phyloP scores from a whole-genome alignment of 2,329 filamentous ascomycete genomes.

The Colletotrichum gigasporum region DNA sequence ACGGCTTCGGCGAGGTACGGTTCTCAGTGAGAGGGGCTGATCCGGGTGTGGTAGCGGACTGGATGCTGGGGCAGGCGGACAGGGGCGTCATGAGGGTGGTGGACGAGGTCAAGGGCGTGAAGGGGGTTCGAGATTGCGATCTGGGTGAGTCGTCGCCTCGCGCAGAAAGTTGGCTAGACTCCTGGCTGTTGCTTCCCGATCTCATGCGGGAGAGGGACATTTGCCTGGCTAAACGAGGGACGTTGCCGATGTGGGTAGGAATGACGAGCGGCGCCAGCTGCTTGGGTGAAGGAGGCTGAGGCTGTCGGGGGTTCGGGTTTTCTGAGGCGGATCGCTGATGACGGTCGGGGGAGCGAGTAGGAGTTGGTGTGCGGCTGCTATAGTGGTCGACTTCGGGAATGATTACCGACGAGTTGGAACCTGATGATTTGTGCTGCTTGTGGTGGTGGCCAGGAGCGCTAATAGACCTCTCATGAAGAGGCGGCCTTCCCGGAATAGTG shows the following conservation, averaged over 20 bases:
- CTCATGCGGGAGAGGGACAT: conserved; percentile 56
- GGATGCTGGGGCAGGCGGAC: conserved; percentile 48
- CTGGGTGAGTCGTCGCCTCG: conserved; percentile 57
- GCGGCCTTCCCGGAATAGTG: conserved; percentile 72
- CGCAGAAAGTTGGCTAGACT: conserved; percentile 49
- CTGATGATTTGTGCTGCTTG: conserved; percentile 54
- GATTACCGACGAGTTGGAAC: conserved; percentile 44
- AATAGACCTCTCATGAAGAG: conserved; percentile 71
- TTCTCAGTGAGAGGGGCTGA: conserved; percentile 57
- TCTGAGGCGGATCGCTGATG: conserved; percentile 32
- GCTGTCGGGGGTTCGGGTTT: conserved; percentile 34
- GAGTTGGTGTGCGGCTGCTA: background rate
- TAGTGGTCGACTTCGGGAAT: conserved; percentile 32
- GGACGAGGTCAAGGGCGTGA: conserved; percentile 54
- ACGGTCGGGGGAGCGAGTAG: conserved; percentile 19
- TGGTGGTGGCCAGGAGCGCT: conserved; percentile 66
- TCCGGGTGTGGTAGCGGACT: conserved; percentile 46
- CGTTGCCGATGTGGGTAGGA: conserved; percentile 40
- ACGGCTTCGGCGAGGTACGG: conserved; percentile 54
- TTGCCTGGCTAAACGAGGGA: conserved; percentile 40
- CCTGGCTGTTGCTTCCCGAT: conserved; percentile 53
- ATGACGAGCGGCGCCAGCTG: conserved; percentile 67
- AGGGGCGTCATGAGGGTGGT: conserved; percentile 52
- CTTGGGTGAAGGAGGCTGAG: conserved; percentile 64
- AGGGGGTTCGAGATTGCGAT: conserved; percentile 51